Evolutionary conservation across 345 rosid genomes (phyloP).

Genomic region (Heritiera fomes): DNA sequence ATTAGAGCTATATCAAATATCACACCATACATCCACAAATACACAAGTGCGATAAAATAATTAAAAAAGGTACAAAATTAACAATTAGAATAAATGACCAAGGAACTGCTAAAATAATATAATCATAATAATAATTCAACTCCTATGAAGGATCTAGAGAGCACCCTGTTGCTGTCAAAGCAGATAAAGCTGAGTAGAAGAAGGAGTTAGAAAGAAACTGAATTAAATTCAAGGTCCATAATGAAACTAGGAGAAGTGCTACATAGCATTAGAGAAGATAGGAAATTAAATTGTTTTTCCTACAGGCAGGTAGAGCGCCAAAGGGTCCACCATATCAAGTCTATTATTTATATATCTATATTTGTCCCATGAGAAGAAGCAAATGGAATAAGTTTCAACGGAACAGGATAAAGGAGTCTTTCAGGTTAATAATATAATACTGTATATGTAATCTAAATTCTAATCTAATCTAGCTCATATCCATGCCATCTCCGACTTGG

Average conservation of each 20-base stretch:
- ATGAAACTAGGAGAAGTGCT: constrained; percentile 32
- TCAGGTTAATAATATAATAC: constrained; percentile 26
- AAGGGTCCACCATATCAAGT: constrained; percentile 41
- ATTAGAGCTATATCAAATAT: background rate
- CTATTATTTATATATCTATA: constrained; percentile 52
- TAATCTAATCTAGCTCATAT: constrained; percentile 64
- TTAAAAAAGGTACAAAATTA: constrained; percentile 2
- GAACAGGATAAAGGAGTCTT: constrained; percentile 36
- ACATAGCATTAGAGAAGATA: constrained; percentile 42
- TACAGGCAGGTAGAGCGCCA: constrained; percentile 50
- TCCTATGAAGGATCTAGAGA: constrained; percentile 20
- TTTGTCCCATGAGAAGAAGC: constrained; percentile 32
- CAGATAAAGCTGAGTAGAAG: background rate
- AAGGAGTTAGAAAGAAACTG: constrained; percentile 27
- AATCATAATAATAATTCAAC: constrained; percentile 12
- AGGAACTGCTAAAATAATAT: background rate
- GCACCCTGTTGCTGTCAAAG: constrained; percentile 15
- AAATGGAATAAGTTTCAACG: constrained; percentile 31
- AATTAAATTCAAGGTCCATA: constrained; percentile 25
- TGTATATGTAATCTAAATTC: background rate
- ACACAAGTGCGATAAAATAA: background rate
- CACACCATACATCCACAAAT: constrained; percentile 15
- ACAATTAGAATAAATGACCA: constrained; percentile 1
- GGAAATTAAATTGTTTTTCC: constrained; percentile 44
- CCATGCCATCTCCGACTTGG: constrained; percentile 97